A percentile compares a stretch with the other conserved stretches of the same genome.
Evolutionary conservation across 1,284 basidiomycete species (phyloP).

Genomic region (Rhodotorula mucilaginosa): DNA sequence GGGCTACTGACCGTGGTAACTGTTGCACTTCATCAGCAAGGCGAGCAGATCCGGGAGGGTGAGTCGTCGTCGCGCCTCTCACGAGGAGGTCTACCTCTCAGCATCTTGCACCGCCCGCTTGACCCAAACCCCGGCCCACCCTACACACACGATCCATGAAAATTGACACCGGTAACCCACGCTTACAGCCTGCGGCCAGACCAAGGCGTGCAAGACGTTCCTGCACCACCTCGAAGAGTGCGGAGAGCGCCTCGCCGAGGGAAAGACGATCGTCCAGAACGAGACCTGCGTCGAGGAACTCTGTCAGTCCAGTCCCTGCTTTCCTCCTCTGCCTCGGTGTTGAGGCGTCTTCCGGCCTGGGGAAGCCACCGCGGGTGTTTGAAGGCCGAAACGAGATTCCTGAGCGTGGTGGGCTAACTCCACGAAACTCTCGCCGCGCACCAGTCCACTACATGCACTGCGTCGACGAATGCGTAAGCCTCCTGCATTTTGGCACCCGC

Average conservation of each 20-base stretch:
- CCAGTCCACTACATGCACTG: conserved; percentile 45
- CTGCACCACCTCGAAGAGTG: conserved; percentile 87
- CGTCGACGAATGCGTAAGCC: conserved; percentile 41
- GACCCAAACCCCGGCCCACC: background rate
- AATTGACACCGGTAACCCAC: background rate
- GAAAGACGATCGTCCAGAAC: conserved; percentile 61
- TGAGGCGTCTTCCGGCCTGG: too few relatives aligned
- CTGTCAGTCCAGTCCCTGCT: conserved; percentile 47
- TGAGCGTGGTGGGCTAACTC: too few relatives aligned
- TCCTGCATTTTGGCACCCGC: too few relatives aligned
- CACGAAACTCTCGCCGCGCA: conserved; percentile 30
- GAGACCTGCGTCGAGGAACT: conserved; percentile 88
- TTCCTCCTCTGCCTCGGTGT: too few relatives aligned
- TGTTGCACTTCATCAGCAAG: conserved; percentile 23
- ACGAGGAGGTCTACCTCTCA: background rate
- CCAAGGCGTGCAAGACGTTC: conserved; percentile 65
- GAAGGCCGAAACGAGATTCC: background rate
- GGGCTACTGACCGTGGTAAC: background rate
- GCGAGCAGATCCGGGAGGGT: conserved; percentile 41
- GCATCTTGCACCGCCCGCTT: background rate
- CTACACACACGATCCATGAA: background rate
- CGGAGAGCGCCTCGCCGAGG: conserved; percentile 75
- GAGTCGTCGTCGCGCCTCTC: background rate
- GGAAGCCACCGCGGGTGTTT: background rate
- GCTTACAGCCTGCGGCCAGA: conserved; percentile 62